Evolutionary conservation across 2,329 filamentous ascomycete species (phyloP).

Genomic region (Trichophyton schoenleinii): DNA sequence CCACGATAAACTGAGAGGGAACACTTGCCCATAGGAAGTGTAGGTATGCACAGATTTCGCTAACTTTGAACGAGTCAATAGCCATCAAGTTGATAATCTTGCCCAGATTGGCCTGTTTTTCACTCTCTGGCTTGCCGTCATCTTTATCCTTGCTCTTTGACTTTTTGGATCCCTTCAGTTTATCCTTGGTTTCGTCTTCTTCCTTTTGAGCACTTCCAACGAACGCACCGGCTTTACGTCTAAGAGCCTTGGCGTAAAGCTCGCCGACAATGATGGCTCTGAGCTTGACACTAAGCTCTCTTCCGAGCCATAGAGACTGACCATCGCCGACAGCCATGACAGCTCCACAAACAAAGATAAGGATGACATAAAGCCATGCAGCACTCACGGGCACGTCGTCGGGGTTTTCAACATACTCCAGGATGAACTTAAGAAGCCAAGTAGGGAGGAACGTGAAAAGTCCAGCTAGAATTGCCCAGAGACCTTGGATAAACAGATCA

Average conservation of each 20-base stretch:
- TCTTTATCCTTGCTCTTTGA: conserved; percentile 16
- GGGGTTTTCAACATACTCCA: conserved; percentile 86
- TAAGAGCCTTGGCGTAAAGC: conserved; percentile 89
- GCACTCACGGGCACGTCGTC: conserved; percentile 65
- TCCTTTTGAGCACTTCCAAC: conserved; percentile 48
- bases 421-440: conserved; percentile 74
- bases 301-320: conserved; percentile 81
- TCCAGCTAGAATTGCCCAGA: conserved; percentile 67
- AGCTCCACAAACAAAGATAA: conserved; percentile 72
- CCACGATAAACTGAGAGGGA: conserved; percentile 74
- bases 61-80: conserved; percentile 97
- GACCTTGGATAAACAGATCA: conserved; percentile 61
- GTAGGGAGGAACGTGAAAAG: conserved; percentile 86
- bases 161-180: conserved; percentile 21
- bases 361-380: conserved; percentile 88
- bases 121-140: conserved; percentile 24
- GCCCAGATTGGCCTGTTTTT: conserved; percentile 77
- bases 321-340: conserved; percentile 72
- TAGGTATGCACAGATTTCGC: conserved; percentile 84
- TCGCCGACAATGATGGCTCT: conserved; percentile 94
- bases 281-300: conserved; percentile 85
- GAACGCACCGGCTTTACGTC: conserved; percentile 73
- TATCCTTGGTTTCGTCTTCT: conserved; percentile 16
- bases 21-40: conserved; percentile 92
- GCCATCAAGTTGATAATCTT: conserved; percentile 99